phyloP scores from a whole-genome alignment of 163 green algal species.

The Botryococcus braunii region DNA sequence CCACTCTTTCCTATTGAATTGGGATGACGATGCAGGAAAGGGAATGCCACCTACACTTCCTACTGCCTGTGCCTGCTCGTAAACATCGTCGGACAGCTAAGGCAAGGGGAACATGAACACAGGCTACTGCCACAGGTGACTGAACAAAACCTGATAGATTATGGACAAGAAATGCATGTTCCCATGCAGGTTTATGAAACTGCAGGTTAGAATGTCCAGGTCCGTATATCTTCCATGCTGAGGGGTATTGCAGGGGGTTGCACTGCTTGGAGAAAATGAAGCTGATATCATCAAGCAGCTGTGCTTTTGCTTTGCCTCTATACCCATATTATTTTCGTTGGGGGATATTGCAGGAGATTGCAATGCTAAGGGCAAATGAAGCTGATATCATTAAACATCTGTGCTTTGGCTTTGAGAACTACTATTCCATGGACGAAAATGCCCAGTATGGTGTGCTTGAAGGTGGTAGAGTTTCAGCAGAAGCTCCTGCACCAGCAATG shows the following conservation, averaged over 20 bases:
- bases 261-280: conserved; percentile 40
- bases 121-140: conserved; percentile 45
- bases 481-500: conserved; percentile 38
- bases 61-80: conserved; percentile 55
- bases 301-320: conserved; percentile 41
- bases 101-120: conserved; percentile 35
- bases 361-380: conserved; percentile 40
- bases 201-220: too few species aligned
- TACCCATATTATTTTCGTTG: too few species aligned
- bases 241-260: conserved; percentile 27
- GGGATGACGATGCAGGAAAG: conserved; percentile 18
- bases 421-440: conserved; percentile 42
- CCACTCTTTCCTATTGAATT: too few species aligned
- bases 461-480: conserved; percentile 18
- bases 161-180: background rate
- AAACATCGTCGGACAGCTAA: conserved; percentile 40
- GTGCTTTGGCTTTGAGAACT: conserved; percentile 53
- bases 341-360: conserved; percentile 28
- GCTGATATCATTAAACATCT: conserved; percentile 41
- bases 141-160: too few species aligned
- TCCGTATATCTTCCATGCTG: too few species aligned
- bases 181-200: background rate
- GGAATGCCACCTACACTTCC: conserved; percentile 42
- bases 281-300: conserved; percentile 41
- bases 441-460: conserved; percentile 27